Percentiles rank a stretch among this genome's conserved stretches.
These are phyloP conservation scores for Dendrobium catenatum DNA, from an alignment of 106 monocot species.

Conservation along the genomic window DNA sequence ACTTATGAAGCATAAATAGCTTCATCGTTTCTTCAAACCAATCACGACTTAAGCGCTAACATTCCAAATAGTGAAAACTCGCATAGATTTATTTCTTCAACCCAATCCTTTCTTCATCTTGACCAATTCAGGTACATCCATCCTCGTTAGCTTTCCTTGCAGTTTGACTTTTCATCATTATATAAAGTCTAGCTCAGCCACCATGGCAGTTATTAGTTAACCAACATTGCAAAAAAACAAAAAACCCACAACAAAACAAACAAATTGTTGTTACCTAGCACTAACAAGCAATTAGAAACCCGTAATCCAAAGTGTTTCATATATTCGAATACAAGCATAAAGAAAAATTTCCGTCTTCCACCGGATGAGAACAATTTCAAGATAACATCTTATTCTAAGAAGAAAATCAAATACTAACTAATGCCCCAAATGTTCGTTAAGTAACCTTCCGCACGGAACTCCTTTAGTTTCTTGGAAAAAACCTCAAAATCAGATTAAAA, in stretches of 20 bases:
- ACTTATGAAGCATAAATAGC: background rate
- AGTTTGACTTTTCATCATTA: background rate
- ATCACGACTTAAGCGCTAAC: background rate
- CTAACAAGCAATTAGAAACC: background rate
- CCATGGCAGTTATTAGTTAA: no score
- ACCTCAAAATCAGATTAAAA: conserved; percentile 1
- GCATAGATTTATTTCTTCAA: no score
- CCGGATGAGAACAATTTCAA: background rate
- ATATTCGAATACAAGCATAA: background rate
- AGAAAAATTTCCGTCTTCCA: background rate
- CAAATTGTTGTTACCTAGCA: background rate
- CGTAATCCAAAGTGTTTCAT: background rate
- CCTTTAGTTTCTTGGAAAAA: background rate
- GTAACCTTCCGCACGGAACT: background rate
- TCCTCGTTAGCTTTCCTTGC: background rate
- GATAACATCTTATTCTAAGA: background rate
- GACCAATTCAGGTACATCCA: no score
- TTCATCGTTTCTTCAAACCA: background rate
- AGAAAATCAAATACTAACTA: background rate
- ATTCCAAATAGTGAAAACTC: no score
- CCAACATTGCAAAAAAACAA: no score
- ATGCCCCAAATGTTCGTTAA: background rate
- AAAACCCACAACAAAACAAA: no score
- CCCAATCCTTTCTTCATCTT: no score
- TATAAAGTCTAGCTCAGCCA: background rate